These are phyloP conservation scores for Platanus orientalis DNA, from an alignment of 164 flowering plant species.

Conservation along the genomic window DNA sequence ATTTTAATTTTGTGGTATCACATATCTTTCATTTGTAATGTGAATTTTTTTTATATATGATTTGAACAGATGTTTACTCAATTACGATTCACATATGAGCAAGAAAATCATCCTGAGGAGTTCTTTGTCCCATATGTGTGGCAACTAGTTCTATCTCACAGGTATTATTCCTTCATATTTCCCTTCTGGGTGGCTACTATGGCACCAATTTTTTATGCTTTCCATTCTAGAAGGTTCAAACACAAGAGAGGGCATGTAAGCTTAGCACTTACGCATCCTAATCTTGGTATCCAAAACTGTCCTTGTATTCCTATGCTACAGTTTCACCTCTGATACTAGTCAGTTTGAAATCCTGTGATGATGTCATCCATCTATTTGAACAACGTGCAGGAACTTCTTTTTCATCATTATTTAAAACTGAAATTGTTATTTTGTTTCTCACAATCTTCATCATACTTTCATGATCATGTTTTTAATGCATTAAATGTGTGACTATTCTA, in stretches of 20 bases:
- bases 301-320: too few relatives aligned
- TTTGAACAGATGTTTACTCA: constrained; percentile 79
- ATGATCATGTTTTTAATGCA: too few relatives aligned
- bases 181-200: not conserved
- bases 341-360: too few relatives aligned
- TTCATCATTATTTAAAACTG: not conserved
- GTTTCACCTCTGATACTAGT: too few relatives aligned
- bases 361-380: too few relatives aligned
- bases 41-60: not conserved
- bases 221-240: not conserved
- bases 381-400: too few relatives aligned
- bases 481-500: too few relatives aligned
- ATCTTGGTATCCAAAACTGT: too few relatives aligned
- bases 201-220: too few relatives aligned
- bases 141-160: constrained; percentile 67
- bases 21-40: not conserved
- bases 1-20: not conserved
- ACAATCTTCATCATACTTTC: not conserved
- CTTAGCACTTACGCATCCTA: not conserved
- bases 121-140: constrained; percentile 97
- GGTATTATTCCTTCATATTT: constrained; percentile 37
- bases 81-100: constrained; percentile 86
- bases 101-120: constrained; percentile 99
- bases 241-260: not conserved
- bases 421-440: not conserved